These are phyloP conservation scores for Eucalyptus guilfoylei DNA, from an alignment of 345 rosid species.

Conservation along the genomic window DNA sequence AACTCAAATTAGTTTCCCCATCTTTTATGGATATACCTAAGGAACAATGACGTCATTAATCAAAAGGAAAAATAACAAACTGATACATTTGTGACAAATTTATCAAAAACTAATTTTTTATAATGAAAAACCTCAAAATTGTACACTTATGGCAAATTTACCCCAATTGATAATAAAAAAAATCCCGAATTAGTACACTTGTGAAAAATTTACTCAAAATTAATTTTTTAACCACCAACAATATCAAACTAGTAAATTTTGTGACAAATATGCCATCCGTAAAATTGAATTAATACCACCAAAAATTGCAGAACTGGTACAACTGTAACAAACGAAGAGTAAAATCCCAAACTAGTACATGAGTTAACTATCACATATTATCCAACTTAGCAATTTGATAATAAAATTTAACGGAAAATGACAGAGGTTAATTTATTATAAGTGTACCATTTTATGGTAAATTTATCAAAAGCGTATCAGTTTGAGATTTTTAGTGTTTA, in stretches of 20 bases:
- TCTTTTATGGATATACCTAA: background rate
- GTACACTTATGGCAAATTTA: fast-evolving
- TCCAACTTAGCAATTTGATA: fast-evolving
- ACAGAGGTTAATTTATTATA: too few relatives aligned
- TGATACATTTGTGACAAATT: too few relatives aligned
- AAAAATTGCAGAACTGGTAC: fast-evolving
- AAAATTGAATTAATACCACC: fast-evolving
- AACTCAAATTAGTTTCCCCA: background rate
- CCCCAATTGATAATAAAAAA: too few relatives aligned
- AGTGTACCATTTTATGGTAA: fast-evolving
- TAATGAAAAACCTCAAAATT: too few relatives aligned
- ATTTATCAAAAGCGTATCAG: too few relatives aligned
- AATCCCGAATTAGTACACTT: fast-evolving
- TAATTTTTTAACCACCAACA: too few relatives aligned
- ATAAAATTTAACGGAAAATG: too few relatives aligned
- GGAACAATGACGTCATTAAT: background rate
- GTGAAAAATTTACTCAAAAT: too few relatives aligned
- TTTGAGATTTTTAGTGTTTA: fast-evolving
- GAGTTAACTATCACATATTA: fast-evolving
- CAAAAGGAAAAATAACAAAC: background rate
- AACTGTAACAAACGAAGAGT: fast-evolving
- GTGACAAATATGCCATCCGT: fast-evolving
- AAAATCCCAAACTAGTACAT: fast-evolving
- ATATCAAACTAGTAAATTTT: fast-evolving
- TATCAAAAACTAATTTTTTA: fast-evolving